Percentiles rank a stretch among this genome's conserved stretches.
phyloP scores from a whole-genome alignment of 2,329 filamentous ascomycete species.

The Coniella lustricola region DNA sequence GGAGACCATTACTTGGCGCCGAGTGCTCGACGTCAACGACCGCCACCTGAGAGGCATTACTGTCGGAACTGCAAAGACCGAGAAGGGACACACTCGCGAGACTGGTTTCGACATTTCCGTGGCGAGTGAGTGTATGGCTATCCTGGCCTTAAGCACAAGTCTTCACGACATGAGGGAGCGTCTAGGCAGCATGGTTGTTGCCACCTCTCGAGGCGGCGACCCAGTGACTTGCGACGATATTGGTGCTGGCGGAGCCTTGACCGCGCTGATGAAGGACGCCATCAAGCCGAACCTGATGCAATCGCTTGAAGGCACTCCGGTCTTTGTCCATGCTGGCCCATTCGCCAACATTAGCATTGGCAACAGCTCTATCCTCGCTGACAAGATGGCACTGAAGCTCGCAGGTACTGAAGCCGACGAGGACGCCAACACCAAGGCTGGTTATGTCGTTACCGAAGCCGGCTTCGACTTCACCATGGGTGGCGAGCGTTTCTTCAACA shows the following conservation, averaged over 20 bases:
- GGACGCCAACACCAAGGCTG: constrained; percentile 71
- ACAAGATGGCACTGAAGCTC: constrained; percentile 92
- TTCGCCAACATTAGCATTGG: constrained; percentile 99
- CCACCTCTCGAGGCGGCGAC: constrained; percentile 75
- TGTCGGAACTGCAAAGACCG: constrained; percentile 79
- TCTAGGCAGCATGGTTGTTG: constrained; percentile 91
- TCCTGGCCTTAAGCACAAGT: constrained; percentile 85
- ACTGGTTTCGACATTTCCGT: constrained; percentile 98
- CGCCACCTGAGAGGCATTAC: constrained; percentile 86
- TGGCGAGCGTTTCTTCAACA: constrained; percentile 99
- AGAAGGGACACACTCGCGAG: constrained; percentile 80
- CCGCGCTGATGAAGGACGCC: constrained; percentile 93
- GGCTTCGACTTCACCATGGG: constrained; percentile 99
- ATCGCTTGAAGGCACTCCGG: constrained; percentile 90
- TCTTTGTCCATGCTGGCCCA: constrained; percentile 94
- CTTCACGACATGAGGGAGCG: constrained; percentile 86
- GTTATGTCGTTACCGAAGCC: constrained; percentile 93
- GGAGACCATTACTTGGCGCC: constrained; percentile 93
- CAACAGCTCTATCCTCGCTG: constrained; percentile 89
- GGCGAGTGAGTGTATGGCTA: constrained; percentile 96
- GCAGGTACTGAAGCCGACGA: constrained; percentile 91
- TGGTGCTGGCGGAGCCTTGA: constrained; percentile 83
- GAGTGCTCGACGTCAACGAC: constrained; percentile 96
- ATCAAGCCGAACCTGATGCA: constrained; percentile 99
- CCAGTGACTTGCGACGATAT: constrained; percentile 95